Evolutionary conservation across 176 grass and related monocot species (phyloP), one percentile per base, ranked within the genome.

Genomic region (Phoenix roebelenii): DNA sequence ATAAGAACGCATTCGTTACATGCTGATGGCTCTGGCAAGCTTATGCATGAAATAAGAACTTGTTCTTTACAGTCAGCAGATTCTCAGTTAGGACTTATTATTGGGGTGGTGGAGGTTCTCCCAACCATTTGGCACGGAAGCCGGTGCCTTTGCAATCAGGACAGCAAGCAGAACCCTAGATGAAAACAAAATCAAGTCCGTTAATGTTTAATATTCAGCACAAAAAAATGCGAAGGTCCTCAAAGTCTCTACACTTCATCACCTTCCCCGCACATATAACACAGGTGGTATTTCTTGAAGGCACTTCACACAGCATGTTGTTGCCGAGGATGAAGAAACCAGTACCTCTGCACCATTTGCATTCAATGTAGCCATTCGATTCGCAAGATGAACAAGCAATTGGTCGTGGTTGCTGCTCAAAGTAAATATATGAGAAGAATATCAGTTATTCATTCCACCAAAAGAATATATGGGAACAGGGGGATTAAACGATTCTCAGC

Each of bases 291-390:
- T 90, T 96, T 70, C 64, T 86, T 16, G 87, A 97, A 12, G 92
- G 92, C 65, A 97, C 80, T 91, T 97, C 81, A 22, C 92, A 97
- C 19, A 97, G 63, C 84, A 97, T 77, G 54, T 85, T 90, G 59
- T 97, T 80, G 50, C 92, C 84, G 26, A 97, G 87, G 72, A 97
- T 97, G 72, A 97, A 97, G 69, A 97, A 97, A 25, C 92, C 87
- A 22, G 92, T 97, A 48, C 92, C 87, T 2, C 69, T 44, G 50
- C 87, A 97, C 92, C 92, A 97, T 58, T 88, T 86, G 75, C 87
- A 97, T 72, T 97, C 87, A 64, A 82, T 81, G 26, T 85, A 68
- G 22, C 92, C 92, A 72, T 80, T 82, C 17, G 87, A 85, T 67
- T 80, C 66, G 25, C 87, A 91, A 20, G 87, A 78, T 17, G 84